Evolutionary conservation across 352 stramenopile genomes (phyloP).

Genomic region (Globisporangium spiculum): DNA sequence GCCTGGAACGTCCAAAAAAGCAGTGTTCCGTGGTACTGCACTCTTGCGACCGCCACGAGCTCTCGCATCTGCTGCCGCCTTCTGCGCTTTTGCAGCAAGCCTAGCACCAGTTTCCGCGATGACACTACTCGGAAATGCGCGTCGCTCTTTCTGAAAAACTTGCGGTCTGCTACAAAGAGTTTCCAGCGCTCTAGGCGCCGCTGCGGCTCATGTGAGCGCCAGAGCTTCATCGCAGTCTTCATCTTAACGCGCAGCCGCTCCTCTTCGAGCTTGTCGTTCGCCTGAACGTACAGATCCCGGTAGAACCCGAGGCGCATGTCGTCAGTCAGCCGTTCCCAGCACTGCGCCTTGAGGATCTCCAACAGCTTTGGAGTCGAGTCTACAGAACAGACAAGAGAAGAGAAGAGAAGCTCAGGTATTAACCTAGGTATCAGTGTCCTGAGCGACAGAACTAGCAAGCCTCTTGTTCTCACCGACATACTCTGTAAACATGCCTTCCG

Average conservation of each 20-base stretch:
- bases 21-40: slow-evolving; percentile 24
- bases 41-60: slow-evolving; percentile 19
- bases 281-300: slow-evolving; percentile 41
- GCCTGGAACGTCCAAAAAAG: slow-evolving; percentile 30
- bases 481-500: slow-evolving; percentile 13
- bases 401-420: not conserved
- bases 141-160: slow-evolving; percentile 29
- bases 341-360: slow-evolving; percentile 29
- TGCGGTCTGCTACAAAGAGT: slow-evolving; percentile 32
- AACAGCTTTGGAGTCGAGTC: slow-evolving; percentile 22
- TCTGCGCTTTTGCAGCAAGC: slow-evolving; percentile 22
- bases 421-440: not conserved
- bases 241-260: slow-evolving; percentile 33
- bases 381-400: no score
- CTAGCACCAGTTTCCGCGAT: slow-evolving; percentile 23
- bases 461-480: slow-evolving; percentile 22
- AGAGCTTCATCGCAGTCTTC: slow-evolving; percentile 38
- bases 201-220: slow-evolving; percentile 44
- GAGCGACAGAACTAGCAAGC: not conserved
- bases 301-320: slow-evolving; percentile 58
- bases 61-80: slow-evolving; percentile 27
- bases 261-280: slow-evolving; percentile 31
- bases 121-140: slow-evolving; percentile 24
- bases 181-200: slow-evolving; percentile 45
- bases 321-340: slow-evolving; percentile 55